Base-by-base conservation (phyloP, 441 rosid genomes). In the Gossypium gossypioides region DNA sequence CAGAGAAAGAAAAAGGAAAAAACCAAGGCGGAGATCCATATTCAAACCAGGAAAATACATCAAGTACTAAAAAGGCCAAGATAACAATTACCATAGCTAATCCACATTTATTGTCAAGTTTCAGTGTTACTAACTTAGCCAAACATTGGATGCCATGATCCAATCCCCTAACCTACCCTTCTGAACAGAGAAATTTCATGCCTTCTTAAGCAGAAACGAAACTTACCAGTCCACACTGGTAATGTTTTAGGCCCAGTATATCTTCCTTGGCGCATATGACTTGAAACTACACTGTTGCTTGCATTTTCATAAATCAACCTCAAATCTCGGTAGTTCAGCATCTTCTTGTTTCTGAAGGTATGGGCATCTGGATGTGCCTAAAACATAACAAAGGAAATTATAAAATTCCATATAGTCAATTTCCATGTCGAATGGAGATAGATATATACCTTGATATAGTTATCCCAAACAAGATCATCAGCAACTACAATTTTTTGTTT, bases 381-480 rank as follows among this genome's bases (percentile, higher is more conserved):
- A 67, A 83, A 69, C 55, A 69, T 68, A 15, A 40, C 64, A 24
- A 29, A 58, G 48, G 48, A 68, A 10, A 42, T 72, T 70, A 52
- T 19, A 59, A 70, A 54, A 59, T 48, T 57, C 74, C 27, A 54
- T 69, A 54, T 50, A 19, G 56, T 62, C 55, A 69, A 72, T 15
- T 72, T 57, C 34, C 18, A 69, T 10, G 8, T 66, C 27, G 50
- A 76, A 64, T 29, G 72, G 40, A 57, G 22, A 51, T 46, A 34
- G 67, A 16, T 62, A 29, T 22, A 64, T 74, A 86, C 84, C 87
- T 77, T 77, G 72, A 60, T 68, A 79, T 74, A 80, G 56, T 77
- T 82, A 46, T 81, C 83, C 88, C 88, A 85, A 75, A 80, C 52
- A 73, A 44, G 66, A 75, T 80, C 80, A 75, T 80, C 76, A 55